Conservation (phyloP, 31 red algal genomes). For the Endocladia muricata region DNA sequence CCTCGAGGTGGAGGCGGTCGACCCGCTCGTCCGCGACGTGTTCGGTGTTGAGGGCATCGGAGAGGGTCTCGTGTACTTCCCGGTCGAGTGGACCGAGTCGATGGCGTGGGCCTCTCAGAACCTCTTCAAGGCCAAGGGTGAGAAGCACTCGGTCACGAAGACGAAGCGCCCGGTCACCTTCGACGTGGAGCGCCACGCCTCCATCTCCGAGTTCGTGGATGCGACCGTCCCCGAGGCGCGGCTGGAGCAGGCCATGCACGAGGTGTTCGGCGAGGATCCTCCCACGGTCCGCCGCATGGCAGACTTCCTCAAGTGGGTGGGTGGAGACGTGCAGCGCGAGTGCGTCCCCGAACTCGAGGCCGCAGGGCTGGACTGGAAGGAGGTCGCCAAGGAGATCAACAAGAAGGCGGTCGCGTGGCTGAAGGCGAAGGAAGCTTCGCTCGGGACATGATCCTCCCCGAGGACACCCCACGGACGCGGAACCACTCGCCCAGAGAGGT, state of each 20-base stretch:
- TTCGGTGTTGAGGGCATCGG: conserved; percentile 1
- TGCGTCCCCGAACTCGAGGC: background rate
- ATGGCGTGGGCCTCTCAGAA: background rate
- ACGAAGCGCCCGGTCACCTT: background rate
- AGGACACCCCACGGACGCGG: too few species aligned
- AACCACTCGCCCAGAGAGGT: too few species aligned
- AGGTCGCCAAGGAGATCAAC: conserved; percentile 1
- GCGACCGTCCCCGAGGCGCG: background rate
- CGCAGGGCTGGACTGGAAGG: background rate
- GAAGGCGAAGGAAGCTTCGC: conserved; percentile 2
- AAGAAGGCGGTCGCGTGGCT: background rate
- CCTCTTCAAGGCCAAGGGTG: conserved; percentile 8
- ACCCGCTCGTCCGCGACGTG: background rate
- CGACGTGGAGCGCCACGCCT: background rate
- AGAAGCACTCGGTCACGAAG: conserved; percentile 2
- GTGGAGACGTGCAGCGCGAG: background rate
- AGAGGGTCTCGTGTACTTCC: background rate
- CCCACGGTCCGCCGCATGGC: background rate
- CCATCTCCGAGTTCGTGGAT: background rate
- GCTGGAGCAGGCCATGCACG: background rate
- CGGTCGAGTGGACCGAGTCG: background rate
- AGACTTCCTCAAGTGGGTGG: conserved; percentile 1
- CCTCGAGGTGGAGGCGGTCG: background rate
- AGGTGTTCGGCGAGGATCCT: background rate
- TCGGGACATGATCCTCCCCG: too few species aligned